Base-by-base conservation (phyloP, 1,284 basidiomycete species). In the Leccinum insolens region DNA sequence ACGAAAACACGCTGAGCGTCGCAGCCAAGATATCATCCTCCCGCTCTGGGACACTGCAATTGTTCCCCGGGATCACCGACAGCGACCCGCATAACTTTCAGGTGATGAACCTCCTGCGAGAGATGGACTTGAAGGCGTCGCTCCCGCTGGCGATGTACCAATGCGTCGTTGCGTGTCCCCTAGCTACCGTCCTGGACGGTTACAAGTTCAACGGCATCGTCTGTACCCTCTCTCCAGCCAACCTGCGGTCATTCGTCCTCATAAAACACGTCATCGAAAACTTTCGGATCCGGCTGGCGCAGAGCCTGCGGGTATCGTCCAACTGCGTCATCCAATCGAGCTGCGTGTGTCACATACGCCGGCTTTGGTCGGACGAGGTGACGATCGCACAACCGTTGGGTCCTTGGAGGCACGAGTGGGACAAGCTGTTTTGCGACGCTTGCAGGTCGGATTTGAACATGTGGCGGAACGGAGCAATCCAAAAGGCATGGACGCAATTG, bases 21-120 rank as follows among this genome's bases (percentile, higher is more conserved):
- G 71, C 67, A 20, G 25, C 63, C 7, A 63, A 20, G 20, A 63
- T 69, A n/a, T 61, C 72, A 2, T 68, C 65, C 2, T 62, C 22
- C 22, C 22, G 46, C 31, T 37, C 39, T 12, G 41, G 39, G 7
- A 61, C 39, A 2, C 25, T 39, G 20, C 4, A 12, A 3, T 6
- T 71, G n/a, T 71, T 68, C 46, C 60, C 52, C 4, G 46, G 44
- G 2, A 62, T 74, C 60, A 60, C 62, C 3, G 52, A 41, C 17
- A 22, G 59, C 2, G 68, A 75, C 34, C 75, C 71, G 4, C 59
- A 68, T 59, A 64, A 69, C 61, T 72, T 76, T 62, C 69, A 55
- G n/a, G 52, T 69, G 15, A 73, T 74, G 67, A 75, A 75, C 15
- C 61, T 75, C 28, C 4, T 74, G 52, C 65, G 57, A 11, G 68